phyloP scores from a whole-genome alignment of 2,329 filamentous ascomycete genomes.

The Fusarium aywerte region DNA sequence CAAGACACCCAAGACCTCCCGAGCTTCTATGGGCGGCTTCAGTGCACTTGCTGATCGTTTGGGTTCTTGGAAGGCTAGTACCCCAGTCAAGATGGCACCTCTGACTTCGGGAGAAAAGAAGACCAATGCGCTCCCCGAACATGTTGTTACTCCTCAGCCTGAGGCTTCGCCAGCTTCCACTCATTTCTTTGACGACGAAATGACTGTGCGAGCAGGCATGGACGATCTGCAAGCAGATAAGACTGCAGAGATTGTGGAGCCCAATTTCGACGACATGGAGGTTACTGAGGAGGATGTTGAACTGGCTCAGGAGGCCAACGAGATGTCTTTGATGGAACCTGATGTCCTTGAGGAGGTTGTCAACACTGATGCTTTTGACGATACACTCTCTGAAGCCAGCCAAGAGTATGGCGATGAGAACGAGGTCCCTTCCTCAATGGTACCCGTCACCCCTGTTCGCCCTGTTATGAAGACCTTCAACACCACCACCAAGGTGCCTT shows the following conservation, averaged over 20 bases:
- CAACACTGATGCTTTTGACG: slow-evolving; percentile 54
- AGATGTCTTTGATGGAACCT: slow-evolving; percentile 66
- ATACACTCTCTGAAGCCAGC: slow-evolving; percentile 68
- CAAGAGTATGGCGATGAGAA: slow-evolving; percentile 77
- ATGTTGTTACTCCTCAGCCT: slow-evolving; percentile 30
- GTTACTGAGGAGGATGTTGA: slow-evolving; percentile 67
- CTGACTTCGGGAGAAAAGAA: slow-evolving; percentile 49
- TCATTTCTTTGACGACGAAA: slow-evolving; percentile 71
- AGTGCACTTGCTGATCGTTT: slow-evolving; percentile 72
- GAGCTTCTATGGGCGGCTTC: slow-evolving; percentile 61
- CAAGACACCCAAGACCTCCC: slow-evolving; percentile 44
- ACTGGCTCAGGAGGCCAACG: slow-evolving; percentile 67
- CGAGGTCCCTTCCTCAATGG: slow-evolving; percentile 61
- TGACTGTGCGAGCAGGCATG: slow-evolving; percentile 54
- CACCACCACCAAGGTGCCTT: slow-evolving; percentile 80
- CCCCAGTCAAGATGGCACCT: slow-evolving; percentile 53
- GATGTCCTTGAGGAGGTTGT: slow-evolving; percentile 53
- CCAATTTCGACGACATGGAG: slow-evolving; percentile 57
- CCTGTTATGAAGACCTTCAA: slow-evolving; percentile 65
- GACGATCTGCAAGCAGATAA: slow-evolving; percentile 23
- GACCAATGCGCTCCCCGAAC: slow-evolving; percentile 33
- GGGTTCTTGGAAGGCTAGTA: slow-evolving; percentile 70
- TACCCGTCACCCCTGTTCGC: slow-evolving; percentile 67
- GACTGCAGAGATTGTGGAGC: slow-evolving; percentile 44
- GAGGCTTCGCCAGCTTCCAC: slow-evolving; percentile 56